Conservation (phyloP, 31 red algal species). For the Endocladia muricata region DNA sequence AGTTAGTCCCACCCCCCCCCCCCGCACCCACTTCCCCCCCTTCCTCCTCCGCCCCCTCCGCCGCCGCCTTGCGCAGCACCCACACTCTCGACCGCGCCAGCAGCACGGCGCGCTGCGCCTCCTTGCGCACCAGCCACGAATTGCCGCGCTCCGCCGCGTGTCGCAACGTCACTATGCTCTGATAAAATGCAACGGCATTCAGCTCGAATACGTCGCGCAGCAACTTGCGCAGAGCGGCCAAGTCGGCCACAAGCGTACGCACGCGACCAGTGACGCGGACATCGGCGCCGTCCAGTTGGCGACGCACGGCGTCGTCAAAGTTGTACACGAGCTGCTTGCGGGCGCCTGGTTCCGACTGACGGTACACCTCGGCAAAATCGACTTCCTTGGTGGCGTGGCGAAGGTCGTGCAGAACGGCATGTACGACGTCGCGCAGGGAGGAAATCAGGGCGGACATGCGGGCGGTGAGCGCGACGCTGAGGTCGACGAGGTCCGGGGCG, state of each 20-base stretch:
- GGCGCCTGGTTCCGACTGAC: background rate
- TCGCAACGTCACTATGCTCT: constrained; percentile 38
- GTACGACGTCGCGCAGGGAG: constrained; percentile 29
- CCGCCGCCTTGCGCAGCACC: constrained; percentile 15
- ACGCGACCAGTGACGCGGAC: constrained; percentile 20
- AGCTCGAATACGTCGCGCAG: constrained; percentile 33
- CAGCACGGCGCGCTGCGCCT: constrained; percentile 52
- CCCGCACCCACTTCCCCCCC: constrained; percentile 3
- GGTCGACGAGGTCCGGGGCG: constrained; percentile 69
- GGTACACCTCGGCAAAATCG: constrained; percentile 47
- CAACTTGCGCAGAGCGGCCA: constrained; percentile 29
- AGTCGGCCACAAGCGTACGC: constrained; percentile 36
- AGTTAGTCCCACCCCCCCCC: background rate
- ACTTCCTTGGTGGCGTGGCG: constrained; percentile 16
- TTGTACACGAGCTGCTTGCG: constrained; percentile 24
- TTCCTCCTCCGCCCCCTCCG: background rate
- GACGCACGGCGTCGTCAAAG: constrained; percentile 40
- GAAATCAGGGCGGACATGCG: constrained; percentile 26
- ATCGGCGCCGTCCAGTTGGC: constrained; percentile 57
- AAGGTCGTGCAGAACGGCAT: constrained; percentile 39
- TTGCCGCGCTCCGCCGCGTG: constrained; percentile 25
- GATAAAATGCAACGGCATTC: constrained; percentile 45
- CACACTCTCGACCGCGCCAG: constrained; percentile 49
- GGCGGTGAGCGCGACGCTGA: constrained; percentile 46
- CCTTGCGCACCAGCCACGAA: constrained; percentile 48